phyloP scores from a whole-genome alignment of 2,329 filamentous ascomycete species.

The Ceratocystis colombiana region DNA sequence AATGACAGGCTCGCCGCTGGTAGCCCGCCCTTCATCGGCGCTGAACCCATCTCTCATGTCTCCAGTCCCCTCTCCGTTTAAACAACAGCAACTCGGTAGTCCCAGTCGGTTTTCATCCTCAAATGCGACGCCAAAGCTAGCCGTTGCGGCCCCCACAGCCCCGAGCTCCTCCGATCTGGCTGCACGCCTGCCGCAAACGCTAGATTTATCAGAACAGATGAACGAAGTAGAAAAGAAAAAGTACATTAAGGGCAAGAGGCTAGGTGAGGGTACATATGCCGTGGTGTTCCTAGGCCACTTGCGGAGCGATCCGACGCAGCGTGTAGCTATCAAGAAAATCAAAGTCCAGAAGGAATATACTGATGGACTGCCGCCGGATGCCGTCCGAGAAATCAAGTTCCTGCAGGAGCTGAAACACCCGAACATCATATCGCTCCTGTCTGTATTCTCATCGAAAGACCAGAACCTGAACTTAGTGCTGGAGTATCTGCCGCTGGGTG shows the following conservation, averaged over 20 bases:
- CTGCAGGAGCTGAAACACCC: slow-evolving; percentile 89
- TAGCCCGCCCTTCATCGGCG: slow-evolving; percentile 31
- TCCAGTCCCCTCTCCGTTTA: slow-evolving; percentile 22
- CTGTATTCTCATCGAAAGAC: slow-evolving; percentile 91
- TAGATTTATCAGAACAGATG: slow-evolving; percentile 65
- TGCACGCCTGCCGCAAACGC: slow-evolving; percentile 27
- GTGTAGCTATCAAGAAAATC: slow-evolving; percentile 90
- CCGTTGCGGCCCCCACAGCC: neutral
- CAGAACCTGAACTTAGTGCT: slow-evolving; percentile 94
- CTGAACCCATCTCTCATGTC: slow-evolving; percentile 24
- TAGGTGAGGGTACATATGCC: slow-evolving; percentile 95
- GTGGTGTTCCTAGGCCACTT: slow-evolving; percentile 86
- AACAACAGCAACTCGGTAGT: slow-evolving; percentile 29
- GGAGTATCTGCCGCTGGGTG: slow-evolving; percentile 85
- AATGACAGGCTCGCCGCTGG: slow-evolving; percentile 36
- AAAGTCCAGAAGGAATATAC: slow-evolving; percentile 76
- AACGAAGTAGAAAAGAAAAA: slow-evolving; percentile 75
- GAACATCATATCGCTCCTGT: slow-evolving; percentile 86
- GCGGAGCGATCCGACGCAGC: slow-evolving; percentile 56
- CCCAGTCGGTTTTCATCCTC: slow-evolving; percentile 30
- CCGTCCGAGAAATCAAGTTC: slow-evolving; percentile 89
- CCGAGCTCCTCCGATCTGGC: slow-evolving; percentile 24
- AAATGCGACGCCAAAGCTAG: slow-evolving; percentile 26
- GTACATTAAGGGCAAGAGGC: slow-evolving; percentile 84
- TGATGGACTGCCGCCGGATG: slow-evolving; percentile 88